phyloP scores from a whole-genome alignment of 1,139 yeast species.

The Yamadazyma diospyri region DNA sequence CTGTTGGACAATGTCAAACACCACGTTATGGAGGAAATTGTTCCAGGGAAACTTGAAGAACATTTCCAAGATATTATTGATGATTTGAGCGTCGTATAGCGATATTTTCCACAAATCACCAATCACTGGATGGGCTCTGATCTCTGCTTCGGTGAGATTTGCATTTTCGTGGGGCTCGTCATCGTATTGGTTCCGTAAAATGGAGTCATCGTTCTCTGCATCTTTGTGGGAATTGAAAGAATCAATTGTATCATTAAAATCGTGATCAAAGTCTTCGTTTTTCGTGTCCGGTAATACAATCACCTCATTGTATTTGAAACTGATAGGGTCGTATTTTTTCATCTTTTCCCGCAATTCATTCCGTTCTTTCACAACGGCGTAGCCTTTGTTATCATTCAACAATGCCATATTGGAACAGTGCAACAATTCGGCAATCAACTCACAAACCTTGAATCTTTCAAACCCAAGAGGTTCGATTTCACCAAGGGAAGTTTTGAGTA shows the following conservation, averaged over 20 bases:
- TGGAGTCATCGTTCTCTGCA: slow-evolving; percentile 18
- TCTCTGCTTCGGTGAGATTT: slow-evolving; percentile 51
- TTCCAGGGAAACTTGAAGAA: slow-evolving; percentile 97
- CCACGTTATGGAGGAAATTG: slow-evolving; percentile 94
- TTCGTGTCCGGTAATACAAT: slow-evolving; percentile 30
- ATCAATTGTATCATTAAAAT: slow-evolving; percentile 40
- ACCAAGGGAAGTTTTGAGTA: slow-evolving; percentile 55
- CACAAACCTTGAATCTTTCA: slow-evolving; percentile 93
- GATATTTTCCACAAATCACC: slow-evolving; percentile 90
- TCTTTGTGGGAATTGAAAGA: slow-evolving; percentile 37
- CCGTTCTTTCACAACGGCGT: slow-evolving; percentile 69
- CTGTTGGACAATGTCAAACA: slow-evolving; percentile 95
- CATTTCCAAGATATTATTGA: slow-evolving; percentile 74
- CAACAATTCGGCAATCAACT: slow-evolving; percentile 86
- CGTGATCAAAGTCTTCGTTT: slow-evolving; percentile 18
- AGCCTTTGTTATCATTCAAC: slow-evolving; percentile 82
- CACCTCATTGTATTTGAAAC: slow-evolving; percentile 47
- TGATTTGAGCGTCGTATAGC: slow-evolving; percentile 75
- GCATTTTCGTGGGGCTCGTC: slow-evolving; percentile 51
- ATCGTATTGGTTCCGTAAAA: slow-evolving; percentile 21
- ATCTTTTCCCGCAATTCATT: slow-evolving; percentile 59
- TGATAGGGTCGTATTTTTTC: slow-evolving; percentile 45
- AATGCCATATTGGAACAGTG: slow-evolving; percentile 98
- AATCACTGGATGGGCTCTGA: slow-evolving; percentile 73
- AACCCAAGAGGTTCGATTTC: slow-evolving; percentile 84